Percentiles rank a stretch among this genome's conserved stretches.
phyloP scores from a whole-genome alignment of 2,329 filamentous ascomycete genomes.

The Metarhizium anisopliae region DNA sequence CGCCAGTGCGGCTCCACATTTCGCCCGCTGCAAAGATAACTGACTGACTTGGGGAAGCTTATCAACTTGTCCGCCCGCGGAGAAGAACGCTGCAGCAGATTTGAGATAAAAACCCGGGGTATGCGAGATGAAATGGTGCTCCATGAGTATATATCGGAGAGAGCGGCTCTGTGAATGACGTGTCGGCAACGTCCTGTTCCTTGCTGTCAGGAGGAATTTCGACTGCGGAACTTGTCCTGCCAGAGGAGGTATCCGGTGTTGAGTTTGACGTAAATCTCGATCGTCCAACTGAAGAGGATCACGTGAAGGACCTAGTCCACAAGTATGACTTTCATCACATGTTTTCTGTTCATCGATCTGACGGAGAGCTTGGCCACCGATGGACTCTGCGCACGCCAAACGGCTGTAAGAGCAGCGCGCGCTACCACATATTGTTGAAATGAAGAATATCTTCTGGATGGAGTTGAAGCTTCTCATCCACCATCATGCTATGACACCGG shows the following conservation, averaged over 20 bases:
- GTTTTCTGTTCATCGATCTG: background rate
- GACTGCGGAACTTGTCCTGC: no score
- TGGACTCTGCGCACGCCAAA: background rate
- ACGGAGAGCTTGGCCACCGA: background rate
- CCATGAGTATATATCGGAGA: background rate
- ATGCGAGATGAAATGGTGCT: background rate
- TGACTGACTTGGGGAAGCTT: background rate
- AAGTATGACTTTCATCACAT: background rate
- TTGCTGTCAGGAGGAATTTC: no score
- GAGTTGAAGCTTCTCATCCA: no score
- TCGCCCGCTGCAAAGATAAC: background rate
- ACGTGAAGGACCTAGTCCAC: background rate
- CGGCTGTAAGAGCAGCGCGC: background rate
- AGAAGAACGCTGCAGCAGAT: constrained; percentile 1
- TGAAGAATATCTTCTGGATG: no score
- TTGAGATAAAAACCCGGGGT: background rate
- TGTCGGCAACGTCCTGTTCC: background rate
- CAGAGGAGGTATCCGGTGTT: no score
- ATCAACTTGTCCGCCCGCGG: constrained; percentile 3
- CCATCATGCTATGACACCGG: background rate
- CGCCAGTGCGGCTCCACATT: background rate
- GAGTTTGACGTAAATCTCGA: background rate
- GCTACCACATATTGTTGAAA: background rate
- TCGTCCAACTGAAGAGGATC: background rate
- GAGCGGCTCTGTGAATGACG: background rate